Percentiles rank a stretch among this genome's conserved stretches.
Conservation (phyloP, 768 basidiomycete species). For the Kwoniella shandongensis region DNA sequence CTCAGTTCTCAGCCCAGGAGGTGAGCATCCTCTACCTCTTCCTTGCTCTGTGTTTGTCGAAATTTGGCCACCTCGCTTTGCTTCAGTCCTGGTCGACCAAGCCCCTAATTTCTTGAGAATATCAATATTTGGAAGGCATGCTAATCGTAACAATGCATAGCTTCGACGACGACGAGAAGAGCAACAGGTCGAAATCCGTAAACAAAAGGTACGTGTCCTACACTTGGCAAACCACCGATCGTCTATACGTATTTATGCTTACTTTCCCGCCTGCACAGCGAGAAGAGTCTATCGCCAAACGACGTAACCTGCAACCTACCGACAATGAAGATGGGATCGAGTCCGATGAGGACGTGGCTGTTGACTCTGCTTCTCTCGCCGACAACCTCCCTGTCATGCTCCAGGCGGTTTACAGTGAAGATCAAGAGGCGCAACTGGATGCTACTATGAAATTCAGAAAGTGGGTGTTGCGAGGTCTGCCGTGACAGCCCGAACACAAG, state of each 20-base stretch:
- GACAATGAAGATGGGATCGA: conserved; percentile 61
- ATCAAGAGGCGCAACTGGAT: conserved; percentile 87
- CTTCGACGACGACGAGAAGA: conserved; percentile 95
- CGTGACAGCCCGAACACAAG: neutral
- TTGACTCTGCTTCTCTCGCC: conserved; percentile 64
- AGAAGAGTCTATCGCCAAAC: conserved; percentile 97
- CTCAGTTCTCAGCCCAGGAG: conserved; percentile 53
- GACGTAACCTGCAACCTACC: conserved; percentile 84
- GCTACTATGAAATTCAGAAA: conserved; percentile 98
- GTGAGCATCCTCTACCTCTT: conserved; percentile 30
- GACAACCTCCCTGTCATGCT: conserved; percentile 77
- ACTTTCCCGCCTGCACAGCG: conserved; percentile 57
- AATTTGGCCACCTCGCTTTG: conserved; percentile 17
- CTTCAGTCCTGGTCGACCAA: neutral
- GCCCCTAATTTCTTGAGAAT: neutral
- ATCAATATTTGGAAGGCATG: neutral
- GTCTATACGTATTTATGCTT: too few relatives aligned
- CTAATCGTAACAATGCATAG: conserved; percentile 52
- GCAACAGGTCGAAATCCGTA: conserved; percentile 97
- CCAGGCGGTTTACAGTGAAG: conserved; percentile 83
- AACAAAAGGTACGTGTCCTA: conserved; percentile 66
- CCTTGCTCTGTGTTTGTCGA: conserved; percentile 1
- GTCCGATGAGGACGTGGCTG: conserved; percentile 75
- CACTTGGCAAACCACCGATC: neutral
- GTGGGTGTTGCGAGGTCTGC: conserved; percentile 34